Percentiles rank a stretch among this genome's conserved stretches.
Evolutionary conservation across 441 rosid genomes (phyloP).

Genomic region (Syzygium malaccense): DNA sequence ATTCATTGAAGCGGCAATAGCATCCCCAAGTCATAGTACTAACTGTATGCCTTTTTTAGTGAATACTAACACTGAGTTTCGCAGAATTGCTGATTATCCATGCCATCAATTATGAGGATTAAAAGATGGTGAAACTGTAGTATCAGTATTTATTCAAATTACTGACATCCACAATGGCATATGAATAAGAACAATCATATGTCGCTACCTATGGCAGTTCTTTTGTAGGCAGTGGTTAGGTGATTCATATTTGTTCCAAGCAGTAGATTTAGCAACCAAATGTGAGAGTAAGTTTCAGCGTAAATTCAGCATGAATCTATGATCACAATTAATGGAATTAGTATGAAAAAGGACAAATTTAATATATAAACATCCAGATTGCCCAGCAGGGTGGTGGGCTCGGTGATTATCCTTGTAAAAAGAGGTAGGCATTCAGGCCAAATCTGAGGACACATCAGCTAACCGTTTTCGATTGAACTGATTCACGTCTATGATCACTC

Average conservation of each 20-base stretch:
- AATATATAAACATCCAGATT: background rate
- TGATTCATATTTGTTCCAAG: background rate
- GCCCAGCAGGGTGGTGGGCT: background rate
- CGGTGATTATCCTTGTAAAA: background rate
- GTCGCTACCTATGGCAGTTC: background rate
- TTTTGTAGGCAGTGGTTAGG: background rate
- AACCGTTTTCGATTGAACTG: too few relatives aligned
- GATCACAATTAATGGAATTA: background rate
- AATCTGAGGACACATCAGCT: background rate
- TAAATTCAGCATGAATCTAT: background rate
- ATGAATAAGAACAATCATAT: background rate
- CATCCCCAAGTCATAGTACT: background rate
- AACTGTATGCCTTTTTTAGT: accelerated
- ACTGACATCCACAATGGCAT: background rate
- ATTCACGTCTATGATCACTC: background rate
- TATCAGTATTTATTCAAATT: background rate
- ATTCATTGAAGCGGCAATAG: background rate
- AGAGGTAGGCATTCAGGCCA: background rate
- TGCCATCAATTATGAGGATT: accelerated
- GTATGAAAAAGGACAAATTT: background rate
- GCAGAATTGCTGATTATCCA: background rate
- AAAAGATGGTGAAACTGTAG: accelerated
- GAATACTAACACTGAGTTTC: accelerated
- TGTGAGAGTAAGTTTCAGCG: background rate
- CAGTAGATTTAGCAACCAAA: too few relatives aligned